Evolutionary conservation across 2,329 filamentous ascomycete species (phyloP).

Genomic region (Bipolaris gigantea): DNA sequence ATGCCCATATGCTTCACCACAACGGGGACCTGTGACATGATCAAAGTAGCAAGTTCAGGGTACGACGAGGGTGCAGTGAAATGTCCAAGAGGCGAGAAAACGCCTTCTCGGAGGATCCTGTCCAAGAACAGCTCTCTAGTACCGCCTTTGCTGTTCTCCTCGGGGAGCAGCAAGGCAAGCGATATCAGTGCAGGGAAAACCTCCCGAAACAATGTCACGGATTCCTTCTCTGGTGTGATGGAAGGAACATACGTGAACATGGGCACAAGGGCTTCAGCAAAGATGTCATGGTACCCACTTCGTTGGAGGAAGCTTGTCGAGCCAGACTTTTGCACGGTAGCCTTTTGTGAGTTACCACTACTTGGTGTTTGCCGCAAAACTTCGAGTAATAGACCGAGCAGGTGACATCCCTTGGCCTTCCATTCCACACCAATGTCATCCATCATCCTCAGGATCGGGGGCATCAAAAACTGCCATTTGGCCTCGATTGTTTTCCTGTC

Average conservation of each 20-base stretch:
- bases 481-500: conserved; percentile 56
- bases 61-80: conserved; percentile 55
- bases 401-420: conserved; percentile 59
- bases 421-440: conserved; percentile 63
- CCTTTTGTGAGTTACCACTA: conserved; percentile 24
- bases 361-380: conserved; percentile 27
- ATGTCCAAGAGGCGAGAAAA: conserved; percentile 56
- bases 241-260: conserved; percentile 75
- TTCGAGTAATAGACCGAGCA: conserved; percentile 59
- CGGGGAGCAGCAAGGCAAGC: conserved; percentile 46
- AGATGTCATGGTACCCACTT: conserved; percentile 64
- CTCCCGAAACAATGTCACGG: conserved; percentile 62
- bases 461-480: conserved; percentile 70
- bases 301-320: conserved; percentile 55
- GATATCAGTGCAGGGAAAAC: conserved; percentile 69
- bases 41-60: conserved; percentile 57
- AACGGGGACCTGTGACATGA: conserved; percentile 55
- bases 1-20: conserved; percentile 63
- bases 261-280: conserved; percentile 70
- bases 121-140: conserved; percentile 46
- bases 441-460: conserved; percentile 68
- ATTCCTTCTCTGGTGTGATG: conserved; percentile 73
- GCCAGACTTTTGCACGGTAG: conserved; percentile 24
- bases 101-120: conserved; percentile 47
- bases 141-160: conserved; percentile 12